These are phyloP conservation scores for Pseudogymnoascus destructans DNA, from an alignment of 2,329 filamentous ascomycete genomes.

Conservation along the genomic window DNA sequence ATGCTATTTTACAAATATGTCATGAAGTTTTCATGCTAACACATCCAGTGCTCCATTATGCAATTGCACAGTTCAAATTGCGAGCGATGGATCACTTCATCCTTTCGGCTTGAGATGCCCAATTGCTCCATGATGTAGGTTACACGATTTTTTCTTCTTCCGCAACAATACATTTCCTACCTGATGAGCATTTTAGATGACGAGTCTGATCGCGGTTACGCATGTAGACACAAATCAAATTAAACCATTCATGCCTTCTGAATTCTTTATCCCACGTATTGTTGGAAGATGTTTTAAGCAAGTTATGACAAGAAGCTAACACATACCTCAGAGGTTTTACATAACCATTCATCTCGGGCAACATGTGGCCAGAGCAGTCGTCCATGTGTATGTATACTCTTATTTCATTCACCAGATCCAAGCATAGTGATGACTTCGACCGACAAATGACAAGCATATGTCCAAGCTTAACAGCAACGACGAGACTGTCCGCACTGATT, in stretches of 20 bases:
- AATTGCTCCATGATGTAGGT: slow-evolving; percentile 15
- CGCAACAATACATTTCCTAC: slow-evolving; percentile 14
- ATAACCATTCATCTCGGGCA: background rate
- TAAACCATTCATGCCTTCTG: slow-evolving; percentile 62
- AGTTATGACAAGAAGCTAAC: slow-evolving; percentile 9
- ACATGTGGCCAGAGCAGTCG: background rate
- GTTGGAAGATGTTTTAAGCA: slow-evolving; percentile 9
- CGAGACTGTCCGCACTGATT: slow-evolving; percentile 39
- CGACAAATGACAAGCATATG: slow-evolving; percentile 93
- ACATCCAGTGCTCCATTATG: background rate
- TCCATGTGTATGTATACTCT: slow-evolving; percentile 5
- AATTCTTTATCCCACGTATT: slow-evolving; percentile 23
- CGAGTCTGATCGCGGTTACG: slow-evolving; percentile 65
- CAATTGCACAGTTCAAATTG: background rate
- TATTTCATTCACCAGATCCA: slow-evolving; percentile 10
- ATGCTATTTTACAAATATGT: slow-evolving; percentile 2
- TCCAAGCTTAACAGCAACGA: slow-evolving; percentile 58
- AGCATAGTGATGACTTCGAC: slow-evolving; percentile 67
- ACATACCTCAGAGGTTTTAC: slow-evolving; percentile 10
- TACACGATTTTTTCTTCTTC: slow-evolving; percentile 18
- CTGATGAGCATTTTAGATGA: slow-evolving; percentile 53
- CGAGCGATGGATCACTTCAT: background rate
- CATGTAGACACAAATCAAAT: slow-evolving; percentile 55
- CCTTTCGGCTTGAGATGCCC: background rate
- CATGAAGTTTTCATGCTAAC: slow-evolving; percentile 5